Conservation (phyloP, 108 stramenopile species). For the Cylindrotheca fusiformis region DNA sequence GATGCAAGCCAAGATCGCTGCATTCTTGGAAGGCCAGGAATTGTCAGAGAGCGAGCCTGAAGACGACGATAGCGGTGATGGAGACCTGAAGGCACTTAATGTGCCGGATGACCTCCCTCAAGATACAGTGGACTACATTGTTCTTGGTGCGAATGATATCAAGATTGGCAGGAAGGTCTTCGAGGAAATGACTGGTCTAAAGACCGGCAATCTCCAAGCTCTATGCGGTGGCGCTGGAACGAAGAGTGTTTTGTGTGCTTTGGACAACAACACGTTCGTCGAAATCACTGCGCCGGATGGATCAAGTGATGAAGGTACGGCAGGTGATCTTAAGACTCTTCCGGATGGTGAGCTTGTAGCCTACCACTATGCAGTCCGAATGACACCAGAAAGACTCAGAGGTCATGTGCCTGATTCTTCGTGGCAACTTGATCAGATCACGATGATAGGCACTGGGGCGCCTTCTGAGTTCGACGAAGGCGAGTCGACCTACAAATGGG, state of each 20-base stretch:
- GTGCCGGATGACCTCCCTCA: slow-evolving; percentile 13
- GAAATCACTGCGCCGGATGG: slow-evolving; percentile 35
- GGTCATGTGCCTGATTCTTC: slow-evolving; percentile 7
- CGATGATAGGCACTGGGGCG: slow-evolving; percentile 25
- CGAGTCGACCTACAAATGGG: slow-evolving; percentile 26
- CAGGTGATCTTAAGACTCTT: slow-evolving; percentile 4
- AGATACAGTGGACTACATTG: slow-evolving; percentile 25
- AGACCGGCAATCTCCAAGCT: slow-evolving; percentile 15
- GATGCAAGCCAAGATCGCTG: slow-evolving; percentile 17
- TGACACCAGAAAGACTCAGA: slow-evolving; percentile 8
- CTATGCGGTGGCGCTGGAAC: slow-evolving; percentile 19
- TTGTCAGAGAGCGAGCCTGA: slow-evolving; percentile 16
- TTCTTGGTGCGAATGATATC: slow-evolving; percentile 22
- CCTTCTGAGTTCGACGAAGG: slow-evolving; percentile 6
- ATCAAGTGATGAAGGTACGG: slow-evolving; percentile 5
- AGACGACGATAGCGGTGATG: slow-evolving; percentile 16
- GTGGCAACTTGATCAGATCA: slow-evolving; percentile 25
- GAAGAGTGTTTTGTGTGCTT: slow-evolving; percentile 23
- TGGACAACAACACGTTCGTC: slow-evolving; percentile 21
- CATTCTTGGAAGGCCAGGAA: slow-evolving; percentile 17
- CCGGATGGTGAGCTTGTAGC: slow-evolving; percentile 25
- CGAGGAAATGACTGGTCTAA: slow-evolving; percentile 31
- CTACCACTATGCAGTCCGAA: slow-evolving; percentile 35
- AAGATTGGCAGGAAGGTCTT: slow-evolving; percentile 21
- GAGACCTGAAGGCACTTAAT: slow-evolving; percentile 6